Conservation (phyloP, 1,284 basidiomycete genomes). For the Austropuccinia psidii region DNA sequence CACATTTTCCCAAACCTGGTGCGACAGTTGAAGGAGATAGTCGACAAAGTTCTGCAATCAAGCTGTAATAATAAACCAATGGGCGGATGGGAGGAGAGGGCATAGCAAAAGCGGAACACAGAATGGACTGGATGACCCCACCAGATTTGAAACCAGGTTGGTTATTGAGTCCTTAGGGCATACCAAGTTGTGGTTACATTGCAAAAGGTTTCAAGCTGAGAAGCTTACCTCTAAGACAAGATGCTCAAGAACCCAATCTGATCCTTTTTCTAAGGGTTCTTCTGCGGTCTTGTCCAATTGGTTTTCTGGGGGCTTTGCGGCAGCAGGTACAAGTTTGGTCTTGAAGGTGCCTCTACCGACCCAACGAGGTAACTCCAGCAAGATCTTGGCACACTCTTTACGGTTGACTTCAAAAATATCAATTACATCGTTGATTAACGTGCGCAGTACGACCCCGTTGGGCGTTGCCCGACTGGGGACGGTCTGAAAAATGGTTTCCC, state of each 20-base stretch:
- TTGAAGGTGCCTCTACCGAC: slow-evolving; percentile 74
- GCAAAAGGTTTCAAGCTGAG: slow-evolving; percentile 17
- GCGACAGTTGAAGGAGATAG: slow-evolving; percentile 82
- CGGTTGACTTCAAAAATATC: slow-evolving; percentile 93
- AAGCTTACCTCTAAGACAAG: slow-evolving; percentile 63
- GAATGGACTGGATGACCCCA: slow-evolving; percentile 53
- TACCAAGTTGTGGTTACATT: neutral
- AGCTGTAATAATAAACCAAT: slow-evolving; percentile 69
- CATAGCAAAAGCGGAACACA: slow-evolving; percentile 67
- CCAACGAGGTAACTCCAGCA: slow-evolving; percentile 84
- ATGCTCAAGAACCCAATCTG: slow-evolving; percentile 63
- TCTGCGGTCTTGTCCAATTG: slow-evolving; percentile 42
- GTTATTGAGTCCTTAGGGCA: neutral
- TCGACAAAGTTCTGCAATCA: slow-evolving; percentile 91
- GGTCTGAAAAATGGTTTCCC: slow-evolving; percentile 52
- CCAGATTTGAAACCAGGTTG: neutral
- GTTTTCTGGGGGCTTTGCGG: slow-evolving; percentile 38
- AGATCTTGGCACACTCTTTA: slow-evolving; percentile 80
- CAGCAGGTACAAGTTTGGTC: slow-evolving; percentile 47
- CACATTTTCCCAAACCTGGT: slow-evolving; percentile 89
- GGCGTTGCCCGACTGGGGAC: slow-evolving; percentile 67
- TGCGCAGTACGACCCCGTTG: slow-evolving; percentile 69
- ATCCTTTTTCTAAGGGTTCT: slow-evolving; percentile 41
- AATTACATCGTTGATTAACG: slow-evolving; percentile 70
- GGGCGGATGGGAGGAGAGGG: slow-evolving; percentile 69